Conservation (phyloP, 2,329 filamentous ascomycete genomes). For the Magnaporthiopsis incrustans region DNA sequence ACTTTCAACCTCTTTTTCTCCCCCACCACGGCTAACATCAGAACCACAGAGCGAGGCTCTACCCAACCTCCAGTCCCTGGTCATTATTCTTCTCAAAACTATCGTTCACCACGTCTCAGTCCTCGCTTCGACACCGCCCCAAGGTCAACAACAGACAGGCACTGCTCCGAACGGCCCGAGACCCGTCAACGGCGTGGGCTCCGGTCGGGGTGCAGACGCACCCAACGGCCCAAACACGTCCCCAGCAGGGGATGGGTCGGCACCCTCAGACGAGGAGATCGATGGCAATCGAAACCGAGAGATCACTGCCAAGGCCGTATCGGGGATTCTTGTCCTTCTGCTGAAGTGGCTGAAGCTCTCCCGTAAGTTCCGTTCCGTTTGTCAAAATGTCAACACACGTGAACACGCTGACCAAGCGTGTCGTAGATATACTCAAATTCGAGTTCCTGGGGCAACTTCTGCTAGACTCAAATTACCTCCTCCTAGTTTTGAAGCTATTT, state of each 20-base stretch:
- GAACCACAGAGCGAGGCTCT: constrained; percentile 57
- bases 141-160: constrained; percentile 35
- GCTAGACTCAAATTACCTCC: constrained; percentile 90
- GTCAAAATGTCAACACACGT: not conserved
- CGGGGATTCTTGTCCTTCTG: constrained; percentile 78
- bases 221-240: constrained; percentile 23
- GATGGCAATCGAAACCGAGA: constrained; percentile 77
- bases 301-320: constrained; percentile 84
- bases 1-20: constrained; percentile 5
- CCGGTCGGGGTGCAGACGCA: constrained; percentile 14
- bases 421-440: constrained; percentile 79
- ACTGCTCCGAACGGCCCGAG: constrained; percentile 24
- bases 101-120: constrained; percentile 82
- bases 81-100: constrained; percentile 86
- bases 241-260: constrained; percentile 36
- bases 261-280: constrained; percentile 58
- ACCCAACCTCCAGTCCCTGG: constrained; percentile 82
- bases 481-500: constrained; percentile 85
- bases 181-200: constrained; percentile 17
- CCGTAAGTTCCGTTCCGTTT: constrained; percentile 48
- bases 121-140: constrained; percentile 55
- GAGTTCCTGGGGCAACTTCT: constrained; percentile 92
- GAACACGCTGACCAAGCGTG: not conserved
- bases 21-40: constrained; percentile 21
- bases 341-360: constrained; percentile 96